These are phyloP conservation scores for Malassezia arunalokei DNA, from an alignment of 1,284 basidiomycete species.

Conservation along the genomic window DNA sequence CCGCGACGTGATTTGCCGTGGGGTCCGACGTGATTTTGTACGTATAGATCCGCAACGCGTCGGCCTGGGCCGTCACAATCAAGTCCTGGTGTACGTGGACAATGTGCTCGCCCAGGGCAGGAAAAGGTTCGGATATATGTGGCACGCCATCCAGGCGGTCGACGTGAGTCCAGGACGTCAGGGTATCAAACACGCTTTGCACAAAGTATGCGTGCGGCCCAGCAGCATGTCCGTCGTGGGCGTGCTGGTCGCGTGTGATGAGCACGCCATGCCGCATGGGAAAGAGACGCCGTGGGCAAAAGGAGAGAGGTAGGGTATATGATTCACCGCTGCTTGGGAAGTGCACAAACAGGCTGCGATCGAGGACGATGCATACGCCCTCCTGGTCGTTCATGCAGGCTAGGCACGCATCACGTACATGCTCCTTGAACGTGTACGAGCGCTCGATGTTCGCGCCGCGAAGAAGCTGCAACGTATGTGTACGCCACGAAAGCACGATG, in stretches of 20 bases:
- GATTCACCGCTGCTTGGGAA: slow-evolving; percentile 26
- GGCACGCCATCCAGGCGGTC: slow-evolving; percentile 10
- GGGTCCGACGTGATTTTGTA: slow-evolving; percentile 18
- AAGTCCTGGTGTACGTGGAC: slow-evolving; percentile 17
- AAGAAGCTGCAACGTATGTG: neutral
- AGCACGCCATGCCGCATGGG: slow-evolving; percentile 27
- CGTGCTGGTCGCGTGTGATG: slow-evolving; percentile 24
- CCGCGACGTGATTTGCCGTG: slow-evolving; percentile 14
- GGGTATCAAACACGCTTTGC: slow-evolving; percentile 27
- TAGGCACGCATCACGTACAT: slow-evolving; percentile 5
- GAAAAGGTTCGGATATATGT: slow-evolving; percentile 20
- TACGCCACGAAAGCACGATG: neutral
- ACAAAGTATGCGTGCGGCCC: slow-evolving; percentile 33
- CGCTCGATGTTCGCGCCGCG: neutral
- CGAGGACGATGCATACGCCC: slow-evolving; percentile 34
- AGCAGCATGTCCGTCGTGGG: neutral
- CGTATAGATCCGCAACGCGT: slow-evolving; percentile 22
- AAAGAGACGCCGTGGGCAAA: slow-evolving; percentile 21
- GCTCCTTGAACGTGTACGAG: slow-evolving; percentile 2
- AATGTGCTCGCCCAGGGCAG: slow-evolving; percentile 22
- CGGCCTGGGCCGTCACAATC: slow-evolving; percentile 20
- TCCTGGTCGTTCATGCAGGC: slow-evolving; percentile 5
- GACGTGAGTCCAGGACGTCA: slow-evolving; percentile 9
- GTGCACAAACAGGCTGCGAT: slow-evolving; percentile 26
- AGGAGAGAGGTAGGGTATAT: slow-evolving; percentile 23